Evolutionary conservation across 306 rosid genomes (phyloP).

Genomic region (Prinsepia uniflora): DNA sequence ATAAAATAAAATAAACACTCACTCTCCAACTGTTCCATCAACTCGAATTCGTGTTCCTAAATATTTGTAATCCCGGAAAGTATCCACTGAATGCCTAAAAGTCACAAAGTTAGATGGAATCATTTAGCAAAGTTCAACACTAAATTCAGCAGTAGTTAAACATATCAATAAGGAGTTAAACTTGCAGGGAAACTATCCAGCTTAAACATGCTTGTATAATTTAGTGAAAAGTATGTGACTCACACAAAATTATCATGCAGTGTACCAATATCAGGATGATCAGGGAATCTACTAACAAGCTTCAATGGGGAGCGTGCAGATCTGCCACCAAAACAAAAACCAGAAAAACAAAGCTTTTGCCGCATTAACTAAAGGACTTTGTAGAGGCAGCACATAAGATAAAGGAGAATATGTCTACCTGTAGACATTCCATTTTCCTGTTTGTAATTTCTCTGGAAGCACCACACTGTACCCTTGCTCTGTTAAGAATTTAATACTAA

Average conservation of each 20-base stretch:
- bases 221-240: slow-evolving; percentile 35
- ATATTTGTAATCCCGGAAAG: slow-evolving; percentile 80
- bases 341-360: slow-evolving; percentile 9
- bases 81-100: slow-evolving; percentile 73
- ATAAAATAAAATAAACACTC: slow-evolving; percentile 29
- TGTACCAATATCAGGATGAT: slow-evolving; percentile 81
- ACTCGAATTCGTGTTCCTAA: slow-evolving; percentile 85
- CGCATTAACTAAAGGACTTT: background rate
- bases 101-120: slow-evolving; percentile 30
- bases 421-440: slow-evolving; percentile 95
- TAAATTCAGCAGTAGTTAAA: background rate
- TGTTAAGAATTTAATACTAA: slow-evolving; percentile 46
- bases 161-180: background rate
- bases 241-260: slow-evolving; percentile 92
- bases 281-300: slow-evolving; percentile 70
- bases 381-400: slow-evolving; percentile 17
- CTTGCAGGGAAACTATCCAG: background rate
- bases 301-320: slow-evolving; percentile 72
- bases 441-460: slow-evolving; percentile 90
- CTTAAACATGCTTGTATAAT: background rate
- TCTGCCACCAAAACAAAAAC: slow-evolving; percentile 35
- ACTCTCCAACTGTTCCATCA: slow-evolving; percentile 99
- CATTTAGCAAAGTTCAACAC: slow-evolving; percentile 28
- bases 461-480: slow-evolving; percentile 87
- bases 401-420: slow-evolving; percentile 46